Percentiles rank a stretch among this genome's conserved stretches.
Conservation (phyloP, 2,329 filamentous ascomycete species). For the Cercospora sesami region DNA sequence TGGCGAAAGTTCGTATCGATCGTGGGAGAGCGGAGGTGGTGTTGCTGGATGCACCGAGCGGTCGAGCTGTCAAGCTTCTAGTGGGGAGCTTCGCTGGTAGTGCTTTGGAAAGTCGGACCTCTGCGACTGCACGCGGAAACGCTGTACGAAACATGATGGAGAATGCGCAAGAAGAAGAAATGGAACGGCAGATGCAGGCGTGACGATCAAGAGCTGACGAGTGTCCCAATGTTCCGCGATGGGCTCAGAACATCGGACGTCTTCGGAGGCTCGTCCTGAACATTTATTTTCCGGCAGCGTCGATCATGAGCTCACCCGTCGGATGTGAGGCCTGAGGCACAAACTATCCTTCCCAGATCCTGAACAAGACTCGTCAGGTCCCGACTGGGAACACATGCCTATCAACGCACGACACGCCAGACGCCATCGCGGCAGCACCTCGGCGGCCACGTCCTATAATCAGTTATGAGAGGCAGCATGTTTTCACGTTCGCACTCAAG, state of each 20-base stretch:
- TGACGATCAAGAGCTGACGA: conserved; percentile 4
- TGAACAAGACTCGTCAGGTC: background rate
- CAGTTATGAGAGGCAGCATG: background rate
- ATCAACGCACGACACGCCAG: background rate
- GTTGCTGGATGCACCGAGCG: background rate
- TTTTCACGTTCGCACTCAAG: too few species aligned
- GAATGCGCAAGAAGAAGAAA: background rate
- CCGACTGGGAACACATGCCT: background rate
- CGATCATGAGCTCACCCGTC: conserved; percentile 1
- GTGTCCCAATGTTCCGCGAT: background rate
- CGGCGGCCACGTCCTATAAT: background rate
- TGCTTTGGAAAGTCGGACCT: conserved; percentile 18
- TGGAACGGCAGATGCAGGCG: background rate
- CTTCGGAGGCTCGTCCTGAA: conserved; percentile 2
- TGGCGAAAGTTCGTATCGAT: conserved; percentile 34
- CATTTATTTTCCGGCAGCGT: conserved; percentile 3
- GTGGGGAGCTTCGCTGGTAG: conserved; percentile 20
- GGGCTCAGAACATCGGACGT: conserved; percentile 3
- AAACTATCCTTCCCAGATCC: too few species aligned
- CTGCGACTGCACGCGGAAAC: conserved; percentile 17
- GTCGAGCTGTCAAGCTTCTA: conserved; percentile 21
- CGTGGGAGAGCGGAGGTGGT: conserved; percentile 8
- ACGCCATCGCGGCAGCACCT: background rate
- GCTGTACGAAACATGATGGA: conserved; percentile 25
- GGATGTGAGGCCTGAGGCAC: conserved; percentile 1